phyloP scores from a whole-genome alignment of 75 land plant species.

The Selaginella moellendorffii region DNA sequence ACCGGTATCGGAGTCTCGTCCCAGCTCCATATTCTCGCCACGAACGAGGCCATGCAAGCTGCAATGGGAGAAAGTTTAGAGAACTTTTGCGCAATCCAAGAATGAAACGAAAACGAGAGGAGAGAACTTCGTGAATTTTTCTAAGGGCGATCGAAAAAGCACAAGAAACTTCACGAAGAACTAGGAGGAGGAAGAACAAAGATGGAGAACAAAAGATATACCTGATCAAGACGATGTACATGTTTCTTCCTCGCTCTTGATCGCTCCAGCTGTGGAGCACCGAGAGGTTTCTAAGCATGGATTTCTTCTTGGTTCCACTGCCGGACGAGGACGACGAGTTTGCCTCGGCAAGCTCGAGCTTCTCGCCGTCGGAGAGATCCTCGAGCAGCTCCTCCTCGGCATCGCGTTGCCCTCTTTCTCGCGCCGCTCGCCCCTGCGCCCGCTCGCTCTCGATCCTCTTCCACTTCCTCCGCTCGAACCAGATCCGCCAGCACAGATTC shows the following conservation, averaged over 20 bases:
- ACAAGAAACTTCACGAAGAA: too few relatives aligned
- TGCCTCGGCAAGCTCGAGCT: slow-evolving; percentile 14
- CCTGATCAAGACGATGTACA: slow-evolving; percentile 82
- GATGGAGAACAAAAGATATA: too few relatives aligned
- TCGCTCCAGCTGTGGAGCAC: neutral
- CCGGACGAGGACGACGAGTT: too few relatives aligned
- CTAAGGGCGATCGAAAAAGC: too few relatives aligned
- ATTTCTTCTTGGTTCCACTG: too few relatives aligned
- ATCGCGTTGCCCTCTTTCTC: slow-evolving; percentile 58
- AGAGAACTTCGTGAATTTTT: too few relatives aligned
- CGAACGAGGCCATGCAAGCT: slow-evolving; percentile 73
- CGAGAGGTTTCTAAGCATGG: slow-evolving; percentile 3
- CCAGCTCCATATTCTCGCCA: slow-evolving; percentile 82
- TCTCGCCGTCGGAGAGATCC: slow-evolving; percentile 67
- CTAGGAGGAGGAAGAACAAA: too few relatives aligned
- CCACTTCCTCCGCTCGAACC: neutral
- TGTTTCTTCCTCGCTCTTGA: slow-evolving; percentile 11
- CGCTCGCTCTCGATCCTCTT: neutral
- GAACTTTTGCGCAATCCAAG: too few relatives aligned
- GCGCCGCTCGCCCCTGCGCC: slow-evolving; percentile 7
- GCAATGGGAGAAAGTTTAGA: slow-evolving; percentile 10
- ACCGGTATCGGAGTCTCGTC: slow-evolving; percentile 84
- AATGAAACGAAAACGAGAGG: too few relatives aligned
- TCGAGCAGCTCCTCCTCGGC: slow-evolving; percentile 66
- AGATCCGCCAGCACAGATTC: neutral